Evolutionary conservation across 768 basidiomycete genomes (phyloP).

Genomic region (Lactarius akahatsu): DNA sequence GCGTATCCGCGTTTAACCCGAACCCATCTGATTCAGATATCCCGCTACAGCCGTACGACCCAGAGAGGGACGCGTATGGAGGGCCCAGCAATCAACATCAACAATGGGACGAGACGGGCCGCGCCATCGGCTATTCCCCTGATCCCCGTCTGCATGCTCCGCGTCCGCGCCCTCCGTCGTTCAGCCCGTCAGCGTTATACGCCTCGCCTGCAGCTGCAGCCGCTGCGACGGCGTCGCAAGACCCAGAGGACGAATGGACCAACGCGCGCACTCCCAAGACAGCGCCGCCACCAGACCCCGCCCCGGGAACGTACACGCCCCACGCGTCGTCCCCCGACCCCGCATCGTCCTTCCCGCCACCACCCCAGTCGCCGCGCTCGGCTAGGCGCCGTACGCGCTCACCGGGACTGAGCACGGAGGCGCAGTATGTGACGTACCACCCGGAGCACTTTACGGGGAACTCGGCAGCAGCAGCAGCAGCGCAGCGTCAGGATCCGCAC

Average conservation of each 20-base stretch:
- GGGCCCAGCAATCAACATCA: constrained; percentile 46
- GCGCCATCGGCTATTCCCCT: constrained; percentile 47
- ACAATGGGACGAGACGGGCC: constrained; percentile 52
- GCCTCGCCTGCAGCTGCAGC: constrained; percentile 6
- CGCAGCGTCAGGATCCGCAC: neutral
- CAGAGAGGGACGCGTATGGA: constrained; percentile 24
- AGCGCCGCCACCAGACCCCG: neutral
- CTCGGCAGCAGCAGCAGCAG: neutral
- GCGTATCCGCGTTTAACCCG: constrained; percentile 30
- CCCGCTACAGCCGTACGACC: constrained; percentile 41
- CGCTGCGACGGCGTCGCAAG: constrained; percentile 5
- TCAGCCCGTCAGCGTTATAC: constrained; percentile 15
- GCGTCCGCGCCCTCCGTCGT: constrained; percentile 38
- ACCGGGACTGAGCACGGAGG: neutral
- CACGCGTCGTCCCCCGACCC: neutral
- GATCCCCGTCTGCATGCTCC: constrained; percentile 53
- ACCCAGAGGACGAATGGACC: constrained; percentile 15
- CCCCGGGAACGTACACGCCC: neutral
- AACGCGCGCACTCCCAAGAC: constrained; percentile 15
- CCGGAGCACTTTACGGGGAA: constrained; percentile 1
- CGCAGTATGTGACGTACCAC: constrained; percentile 1
- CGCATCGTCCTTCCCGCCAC: neutral
- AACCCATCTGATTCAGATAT: constrained; percentile 44
- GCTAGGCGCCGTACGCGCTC: neutral
- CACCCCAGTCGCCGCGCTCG: neutral